A percentile compares a stretch with the other conserved stretches of the same genome.
phyloP scores from a whole-genome alignment of 352 stramenopile species.

The Elongisporangium undulatum region DNA sequence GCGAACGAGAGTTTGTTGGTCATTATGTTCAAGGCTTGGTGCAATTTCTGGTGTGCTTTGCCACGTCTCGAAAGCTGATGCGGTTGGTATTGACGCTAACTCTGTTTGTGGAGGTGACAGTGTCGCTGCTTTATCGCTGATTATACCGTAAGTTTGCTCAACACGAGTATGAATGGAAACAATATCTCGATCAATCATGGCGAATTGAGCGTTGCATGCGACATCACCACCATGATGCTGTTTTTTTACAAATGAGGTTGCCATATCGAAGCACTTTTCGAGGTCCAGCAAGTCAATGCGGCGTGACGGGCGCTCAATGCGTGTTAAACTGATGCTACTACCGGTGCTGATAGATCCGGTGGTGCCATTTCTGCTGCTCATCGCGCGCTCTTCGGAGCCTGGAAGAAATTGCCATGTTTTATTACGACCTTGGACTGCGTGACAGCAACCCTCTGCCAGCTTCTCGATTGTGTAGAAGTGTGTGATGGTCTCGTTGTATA shows the following conservation, averaged over 20 bases:
- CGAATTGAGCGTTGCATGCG: constrained; percentile 34
- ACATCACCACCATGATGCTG: constrained; percentile 35
- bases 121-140: neutral
- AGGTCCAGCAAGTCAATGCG: constrained; percentile 68
- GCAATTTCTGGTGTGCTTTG: neutral
- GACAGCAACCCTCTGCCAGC: constrained; percentile 61
- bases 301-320: constrained; percentile 53
- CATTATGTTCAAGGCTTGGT: neutral
- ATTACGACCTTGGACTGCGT: constrained; percentile 62
- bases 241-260: constrained; percentile 55
- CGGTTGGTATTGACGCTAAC: neutral
- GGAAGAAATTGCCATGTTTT: constrained; percentile 76
- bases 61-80: neutral
- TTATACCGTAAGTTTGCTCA: constrained; percentile 19
- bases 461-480: constrained; percentile 82
- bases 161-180: constrained; percentile 51
- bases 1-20: constrained; percentile 40
- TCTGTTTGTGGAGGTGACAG: neutral
- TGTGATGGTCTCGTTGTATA: constrained; percentile 33
- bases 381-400: constrained; percentile 45
- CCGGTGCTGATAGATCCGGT: constrained; percentile 10
- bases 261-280: constrained; percentile 60
- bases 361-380: constrained; percentile 24
- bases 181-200: constrained; percentile 66
- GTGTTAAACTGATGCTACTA: constrained; percentile 39